Base-by-base conservation (phyloP, 192 early-diverging fungal genomes). In the Linnemannia zychae region DNA sequence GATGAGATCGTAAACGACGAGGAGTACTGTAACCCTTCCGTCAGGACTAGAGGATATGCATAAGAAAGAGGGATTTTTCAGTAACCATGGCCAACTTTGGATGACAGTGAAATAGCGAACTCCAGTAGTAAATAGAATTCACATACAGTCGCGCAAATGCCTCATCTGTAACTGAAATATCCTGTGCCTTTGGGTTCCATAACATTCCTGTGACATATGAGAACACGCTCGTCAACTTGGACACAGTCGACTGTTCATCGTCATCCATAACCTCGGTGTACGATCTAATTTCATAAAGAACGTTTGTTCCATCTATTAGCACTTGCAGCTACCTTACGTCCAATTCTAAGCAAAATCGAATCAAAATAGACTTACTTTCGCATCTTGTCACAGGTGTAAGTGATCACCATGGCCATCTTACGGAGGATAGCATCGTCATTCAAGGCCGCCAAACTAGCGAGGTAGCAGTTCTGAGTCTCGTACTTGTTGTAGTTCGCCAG, bases 401-500 rank as follows among this genome's bases (percentile, higher is more conserved):
- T 57, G 47, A 81, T 78, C 4, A 80, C 70, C 31, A 68, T 50
- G 20, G 66, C 71, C 71, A 77, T 79, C 52, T 88, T 89, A 47
- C 76, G 69, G 18, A 91, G 69, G 22, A 88, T 67, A 22, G 24
- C 47, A 12, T 78, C 73, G 44, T 89, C 87, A 24, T 83, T 87
- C 44, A 86, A 44, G 37, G 70, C 78, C 7, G 77, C 49, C 17
- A 92, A 46, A 49, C 77, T 71, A n/a, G 66, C 22, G 16, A 92
- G 77, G 60, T 91, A 90, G 20, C 85, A 87, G 70, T 92, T 92
- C 49, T 78, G 79, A 7, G 75, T 79, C 74, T 92, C 91, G 38
- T 91, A 88, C 49, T 91, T 92, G 78, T 92, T 92, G 75, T 91
- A 92, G 74, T 91, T 92, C 28, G 90, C 81, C 72, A 92, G 74